Evolutionary conservation across 805 yeast genomes (phyloP).

Genomic region (Candida pini): DNA sequence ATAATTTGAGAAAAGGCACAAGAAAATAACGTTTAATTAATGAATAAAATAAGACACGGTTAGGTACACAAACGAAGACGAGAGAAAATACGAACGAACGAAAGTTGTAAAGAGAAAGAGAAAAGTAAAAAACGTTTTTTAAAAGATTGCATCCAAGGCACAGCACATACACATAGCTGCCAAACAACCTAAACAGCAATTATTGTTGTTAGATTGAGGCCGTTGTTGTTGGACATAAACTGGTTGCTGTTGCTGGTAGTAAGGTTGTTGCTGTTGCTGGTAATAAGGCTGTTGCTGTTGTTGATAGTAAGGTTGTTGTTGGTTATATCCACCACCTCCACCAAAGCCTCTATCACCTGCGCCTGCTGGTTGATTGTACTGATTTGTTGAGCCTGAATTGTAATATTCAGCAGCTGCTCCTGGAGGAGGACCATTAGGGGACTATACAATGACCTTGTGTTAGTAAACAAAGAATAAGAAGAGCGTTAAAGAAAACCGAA

Average conservation of each 20-base stretch:
- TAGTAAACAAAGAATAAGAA: no score
- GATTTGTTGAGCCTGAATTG: constrained; percentile 4
- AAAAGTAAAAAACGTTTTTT: constrained; percentile 5
- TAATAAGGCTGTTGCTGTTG: constrained; percentile 19
- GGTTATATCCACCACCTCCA: no score
- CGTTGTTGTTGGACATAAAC: constrained; percentile 50
- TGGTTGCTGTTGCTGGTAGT: constrained; percentile 25
- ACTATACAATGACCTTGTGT: constrained; percentile 1
- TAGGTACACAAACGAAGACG: background rate
- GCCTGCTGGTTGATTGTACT: constrained; percentile 1
- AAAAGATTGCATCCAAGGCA: constrained; percentile 46
- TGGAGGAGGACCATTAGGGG: constrained; percentile 8
- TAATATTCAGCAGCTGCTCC: constrained; percentile 11
- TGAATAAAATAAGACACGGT: no score
- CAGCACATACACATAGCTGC: constrained; percentile 54
- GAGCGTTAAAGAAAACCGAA: no score
- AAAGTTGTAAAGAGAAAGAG: background rate
- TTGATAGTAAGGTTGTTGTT: constrained; percentile 5
- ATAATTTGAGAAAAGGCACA: no score
- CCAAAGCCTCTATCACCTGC: background rate
- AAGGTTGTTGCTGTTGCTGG: constrained; percentile 26
- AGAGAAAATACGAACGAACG: constrained; percentile 3
- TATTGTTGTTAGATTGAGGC: constrained; percentile 31
- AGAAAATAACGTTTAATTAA: no score
- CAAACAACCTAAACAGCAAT: constrained; percentile 47